Evolutionary conservation across 495 filamentous ascomycete species (phyloP), one percentile per base, ranked within the genome.

Genomic region (Penicillium desertorum): DNA sequence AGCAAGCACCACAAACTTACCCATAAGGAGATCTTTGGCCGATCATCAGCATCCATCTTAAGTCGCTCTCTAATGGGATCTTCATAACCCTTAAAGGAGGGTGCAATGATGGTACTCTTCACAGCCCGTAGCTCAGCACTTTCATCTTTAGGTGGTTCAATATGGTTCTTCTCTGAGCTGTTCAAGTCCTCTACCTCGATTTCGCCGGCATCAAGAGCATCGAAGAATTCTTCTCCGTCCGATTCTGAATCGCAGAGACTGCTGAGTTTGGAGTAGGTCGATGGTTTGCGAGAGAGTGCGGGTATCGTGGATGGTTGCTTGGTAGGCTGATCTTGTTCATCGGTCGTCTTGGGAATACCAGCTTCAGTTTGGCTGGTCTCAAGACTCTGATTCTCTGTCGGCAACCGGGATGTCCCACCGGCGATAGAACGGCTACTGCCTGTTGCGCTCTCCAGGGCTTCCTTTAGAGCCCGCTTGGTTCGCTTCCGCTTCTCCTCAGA

Each of bases 11-110:
- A 36, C 45, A 32, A 32, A 76, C 87, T 70, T 83, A 96, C 93
- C 94, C 94, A 98, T 41, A 98, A 82, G 22, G 89, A 92, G 43
- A 98, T 94, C 77, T 88, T 97, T 0, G 94, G 94, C 62, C 94
- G 76, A 65, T 98, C 83, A 68, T 98, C 94, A 48, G 86, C 86
- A 68, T 97, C 95, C 81, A 98, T 86, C 71, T 91, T 92, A 47
- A 98, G 76, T 58, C 79, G 85, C 60, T 80, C 79, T 41, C 94
- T 80, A 5, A 92, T 75, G 22, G 90, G 88, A 64, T 94, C 88
- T 66, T 98, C 95, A 63, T 98, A 98, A 4, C 94, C 94, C 51
- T 77, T 85, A 78, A 90, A 97, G 12, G 91, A 92, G 27, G 82
- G 80, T 50, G 78, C 80, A 51, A 98, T 86, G 57, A 92, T 79